Base-by-base conservation (phyloP, 139 green algal genomes). In the Axilococcus clingmanii region DNA sequence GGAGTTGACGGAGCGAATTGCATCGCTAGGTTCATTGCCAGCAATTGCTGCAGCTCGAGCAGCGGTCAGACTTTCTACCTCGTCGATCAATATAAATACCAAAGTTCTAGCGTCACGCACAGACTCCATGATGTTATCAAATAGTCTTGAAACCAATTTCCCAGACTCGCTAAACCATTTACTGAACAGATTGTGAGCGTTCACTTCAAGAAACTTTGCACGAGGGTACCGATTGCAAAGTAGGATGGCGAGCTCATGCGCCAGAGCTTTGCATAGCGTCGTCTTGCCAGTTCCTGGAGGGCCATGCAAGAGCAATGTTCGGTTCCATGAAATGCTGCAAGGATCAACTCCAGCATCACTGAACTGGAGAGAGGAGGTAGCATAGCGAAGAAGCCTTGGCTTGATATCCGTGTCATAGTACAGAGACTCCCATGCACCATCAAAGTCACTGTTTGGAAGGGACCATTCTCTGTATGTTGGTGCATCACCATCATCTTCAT, bases 61-160 rank as follows among this genome's bases (percentile, higher is more conserved):
- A 3, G 80, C 57, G 4, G 87, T 83, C 12, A 98, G 63, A 41
- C 55, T 83, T 70, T 97, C 89, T 29, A 77, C 81, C 59, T 95
- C 86, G 48, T 95, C 89, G 17, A 98, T 89, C 4, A 98, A 74
- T 16, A 98, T 83, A 75, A 97, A 96, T 35, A 98, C 82, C 4
- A 98, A 76, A 3, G 58, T 57, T 30, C 84, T 71, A 3, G 63
- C 42, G n/a, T 95, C 87, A 38, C 97, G 87, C 37, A 94, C 59
- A 30, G 87, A 57, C 50, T 94, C 85, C 24, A 71, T 69, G 46
- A 97, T 93, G 48, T 82, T 78, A 4, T 61, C 28, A 54, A 96
- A 96, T 27, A 95, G 74, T 41, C 48, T 32, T 2, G 48, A 35
- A 8, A 90, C 78, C 48, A 75, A 50, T 58, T 81, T 70, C 33